These are phyloP conservation scores for Salmacisia buchloeana DNA, from an alignment of 1,284 basidiomycete species.

Conservation along the genomic window DNA sequence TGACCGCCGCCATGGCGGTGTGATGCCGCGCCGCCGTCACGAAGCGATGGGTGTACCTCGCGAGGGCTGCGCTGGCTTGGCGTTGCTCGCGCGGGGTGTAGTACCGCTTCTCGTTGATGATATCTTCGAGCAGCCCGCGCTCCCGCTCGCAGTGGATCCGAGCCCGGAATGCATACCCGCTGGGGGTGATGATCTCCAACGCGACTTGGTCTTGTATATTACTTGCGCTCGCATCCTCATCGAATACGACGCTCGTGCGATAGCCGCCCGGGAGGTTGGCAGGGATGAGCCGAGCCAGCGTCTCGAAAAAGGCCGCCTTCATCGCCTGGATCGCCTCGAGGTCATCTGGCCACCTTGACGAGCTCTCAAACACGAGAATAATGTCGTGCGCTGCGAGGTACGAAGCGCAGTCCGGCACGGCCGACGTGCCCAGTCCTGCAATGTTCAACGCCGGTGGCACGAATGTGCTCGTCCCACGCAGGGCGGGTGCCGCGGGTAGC, in stretches of 20 bases:
- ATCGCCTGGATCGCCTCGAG: slow-evolving; percentile 85
- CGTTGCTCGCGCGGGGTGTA: slow-evolving; percentile 52
- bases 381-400: slow-evolving; percentile 53
- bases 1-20: slow-evolving; percentile 70
- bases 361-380: slow-evolving; percentile 63
- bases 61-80: slow-evolving; percentile 63
- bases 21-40: slow-evolving; percentile 77
- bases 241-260: slow-evolving; percentile 51
- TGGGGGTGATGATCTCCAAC: slow-evolving; percentile 71
- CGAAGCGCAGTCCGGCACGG: slow-evolving; percentile 43
- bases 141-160: slow-evolving; percentile 86
- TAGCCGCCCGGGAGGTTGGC: slow-evolving; percentile 52
- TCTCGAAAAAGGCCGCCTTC: slow-evolving; percentile 72
- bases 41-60: slow-evolving; percentile 66
- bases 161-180: slow-evolving; percentile 81
- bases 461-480: slow-evolving; percentile 80
- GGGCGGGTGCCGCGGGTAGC: slow-evolving; percentile 60
- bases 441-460: slow-evolving; percentile 59
- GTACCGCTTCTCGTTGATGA: slow-evolving; percentile 54
- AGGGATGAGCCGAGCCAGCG: slow-evolving; percentile 32
- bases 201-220: slow-evolving; percentile 65
- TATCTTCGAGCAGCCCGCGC: slow-evolving; percentile 68
- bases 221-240: slow-evolving; percentile 53
- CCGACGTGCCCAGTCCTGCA: slow-evolving; percentile 33
- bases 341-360: slow-evolving; percentile 91